These are phyloP conservation scores for Pleurotus platypus DNA, from an alignment of 768 basidiomycete genomes.

Conservation along the genomic window DNA sequence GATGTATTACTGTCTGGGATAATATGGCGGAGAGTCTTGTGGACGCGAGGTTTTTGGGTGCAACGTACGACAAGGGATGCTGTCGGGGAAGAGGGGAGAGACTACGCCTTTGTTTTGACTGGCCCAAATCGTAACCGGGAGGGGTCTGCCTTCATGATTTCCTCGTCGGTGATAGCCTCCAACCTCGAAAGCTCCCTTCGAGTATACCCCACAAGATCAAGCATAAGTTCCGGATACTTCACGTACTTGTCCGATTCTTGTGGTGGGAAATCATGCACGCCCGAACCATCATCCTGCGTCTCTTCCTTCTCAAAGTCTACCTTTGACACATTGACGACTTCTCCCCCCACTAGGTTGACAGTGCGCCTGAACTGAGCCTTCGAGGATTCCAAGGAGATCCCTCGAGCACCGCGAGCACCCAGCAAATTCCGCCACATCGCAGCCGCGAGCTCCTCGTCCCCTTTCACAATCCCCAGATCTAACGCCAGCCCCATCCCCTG, in stretches of 20 bases:
- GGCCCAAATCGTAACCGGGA: conserved; percentile 35
- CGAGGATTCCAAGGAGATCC: conserved; percentile 44
- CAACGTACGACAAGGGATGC: too few relatives aligned
- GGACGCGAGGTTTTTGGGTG: too few relatives aligned
- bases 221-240: conserved; percentile 71
- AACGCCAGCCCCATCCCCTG: conserved; percentile 75
- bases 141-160: conserved; percentile 36
- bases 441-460: conserved; percentile 81
- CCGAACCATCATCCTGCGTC: conserved; percentile 59
- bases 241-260: conserved; percentile 66
- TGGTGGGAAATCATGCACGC: conserved; percentile 67
- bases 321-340: conserved; percentile 56
- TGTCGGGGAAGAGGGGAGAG: not conserved
- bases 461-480: conserved; percentile 71
- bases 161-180: conserved; percentile 45
- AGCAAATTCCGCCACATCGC: conserved; percentile 92
- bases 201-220: conserved; percentile 63
- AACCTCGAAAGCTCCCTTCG: conserved; percentile 70
- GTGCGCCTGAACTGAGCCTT: conserved; percentile 47
- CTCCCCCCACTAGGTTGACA: conserved; percentile 69
- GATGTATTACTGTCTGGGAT: too few relatives aligned
- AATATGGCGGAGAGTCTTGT: too few relatives aligned
- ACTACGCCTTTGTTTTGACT: conserved; percentile 13
- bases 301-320: conserved; percentile 59
- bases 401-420: conserved; percentile 76